Conservation (phyloP, 345 rosid species). For the Gynandropsis gynandra region DNA sequence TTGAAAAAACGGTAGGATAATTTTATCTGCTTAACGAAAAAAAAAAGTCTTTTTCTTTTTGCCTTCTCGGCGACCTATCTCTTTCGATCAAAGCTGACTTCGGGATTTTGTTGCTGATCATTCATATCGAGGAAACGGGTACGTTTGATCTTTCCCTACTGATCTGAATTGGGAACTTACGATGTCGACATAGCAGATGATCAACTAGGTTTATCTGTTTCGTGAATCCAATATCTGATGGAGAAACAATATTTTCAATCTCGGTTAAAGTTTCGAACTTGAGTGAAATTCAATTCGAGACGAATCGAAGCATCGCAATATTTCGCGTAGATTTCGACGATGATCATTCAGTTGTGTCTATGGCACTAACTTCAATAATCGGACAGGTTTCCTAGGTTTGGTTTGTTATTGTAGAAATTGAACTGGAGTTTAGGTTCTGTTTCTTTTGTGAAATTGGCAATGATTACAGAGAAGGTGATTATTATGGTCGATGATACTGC, state of each 20-base stretch:
- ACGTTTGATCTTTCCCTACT: not conserved
- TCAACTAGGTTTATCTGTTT: slow-evolving; percentile 10
- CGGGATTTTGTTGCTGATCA: slow-evolving; percentile 16
- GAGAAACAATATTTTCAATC: not conserved
- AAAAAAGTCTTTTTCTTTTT: slow-evolving; percentile 20
- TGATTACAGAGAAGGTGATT: slow-evolving; percentile 9
- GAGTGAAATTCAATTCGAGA: not conserved
- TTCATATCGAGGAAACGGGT: slow-evolving; percentile 15
- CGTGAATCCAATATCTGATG: not conserved
- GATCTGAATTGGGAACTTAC: not conserved
- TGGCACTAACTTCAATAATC: not conserved
- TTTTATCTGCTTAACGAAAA: slow-evolving; percentile 19
- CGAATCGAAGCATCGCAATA: not conserved
- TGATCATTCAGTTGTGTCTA: not conserved
- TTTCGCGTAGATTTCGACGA: slow-evolving; percentile 10
- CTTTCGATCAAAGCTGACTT: slow-evolving; percentile 2
- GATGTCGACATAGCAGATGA: slow-evolving; percentile 1
- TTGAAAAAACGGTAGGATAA: not conserved
- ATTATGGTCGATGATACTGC: not conserved
- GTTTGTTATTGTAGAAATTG: slow-evolving; percentile 1
- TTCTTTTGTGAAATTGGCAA: slow-evolving; percentile 3
- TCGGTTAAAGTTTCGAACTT: not conserved
- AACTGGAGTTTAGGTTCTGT: not conserved
- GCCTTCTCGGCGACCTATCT: slow-evolving; percentile 20
- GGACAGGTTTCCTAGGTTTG: not conserved